Evolutionary conservation across 768 basidiomycete species (phyloP), one percentile per base, ranked within the genome.

Genomic region (Sutorius australiensis): DNA sequence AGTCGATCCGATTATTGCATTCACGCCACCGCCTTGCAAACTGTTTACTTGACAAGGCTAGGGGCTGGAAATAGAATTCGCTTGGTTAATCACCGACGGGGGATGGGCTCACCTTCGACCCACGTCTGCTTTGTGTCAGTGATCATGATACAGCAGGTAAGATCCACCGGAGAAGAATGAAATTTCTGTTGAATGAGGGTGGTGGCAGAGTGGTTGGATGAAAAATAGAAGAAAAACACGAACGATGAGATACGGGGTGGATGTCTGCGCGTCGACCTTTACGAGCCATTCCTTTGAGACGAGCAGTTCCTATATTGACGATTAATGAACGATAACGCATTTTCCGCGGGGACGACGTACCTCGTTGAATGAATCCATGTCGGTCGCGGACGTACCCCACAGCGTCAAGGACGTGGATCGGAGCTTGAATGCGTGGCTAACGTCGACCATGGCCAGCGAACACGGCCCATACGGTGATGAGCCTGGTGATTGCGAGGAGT

Each of bases 61-160:
- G 28, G 46, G 44, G 38, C 32, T 59, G 51, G 45, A 51, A 43
- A 60, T 56, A 59, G 52, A 50, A 46, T 45, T 53, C 48, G 42
- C 46, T 58, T 54, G 50, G 48, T 57, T 61, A 62, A 61, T 67
- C 49, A 60, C 58, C 58, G 63, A 43, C 12, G 48, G 47, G 47
- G 34, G 53, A 53, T 47, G 55, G 31, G 38, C 50, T 49, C 57
- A 87, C 89, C 84, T 82, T 92, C 89, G 13, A 73, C 76, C 87
- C 87, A 92, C 10, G 84, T 83, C 21, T 72, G 75, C 65, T 80
- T 87, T 12, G 86, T 90, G 67, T 91, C 89, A 11, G 89, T 89
- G 47, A 89, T 64, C 60, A 91, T 62, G 43, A 89, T 63, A 54
- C 71, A 76, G 60, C 86, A 87, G 19, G 76, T 75, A 46, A 79